Evolutionary conservation across 257 asterid species (phyloP).

Genomic region (Nicotiana noctiflora): DNA sequence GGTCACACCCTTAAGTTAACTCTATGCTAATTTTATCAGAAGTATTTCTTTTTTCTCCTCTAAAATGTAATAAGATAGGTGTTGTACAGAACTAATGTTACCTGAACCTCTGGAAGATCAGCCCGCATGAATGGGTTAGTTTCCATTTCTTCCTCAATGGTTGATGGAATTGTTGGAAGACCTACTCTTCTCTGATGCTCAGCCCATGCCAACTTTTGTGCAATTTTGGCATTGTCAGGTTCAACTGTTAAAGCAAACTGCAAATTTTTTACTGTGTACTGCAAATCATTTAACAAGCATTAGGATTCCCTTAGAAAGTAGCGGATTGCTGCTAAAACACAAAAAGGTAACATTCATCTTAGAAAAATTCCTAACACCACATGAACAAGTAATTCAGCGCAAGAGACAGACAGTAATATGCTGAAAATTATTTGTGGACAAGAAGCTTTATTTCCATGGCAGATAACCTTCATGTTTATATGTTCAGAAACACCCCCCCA

Average conservation of each 20-base stretch:
- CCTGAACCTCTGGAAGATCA: constrained; percentile 85
- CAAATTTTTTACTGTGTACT: constrained; percentile 60
- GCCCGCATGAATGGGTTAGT: constrained; percentile 94
- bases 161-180: constrained; percentile 89
- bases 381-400: neutral
- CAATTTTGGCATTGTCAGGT: constrained; percentile 57
- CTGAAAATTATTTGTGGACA: neutral
- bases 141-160: constrained; percentile 75
- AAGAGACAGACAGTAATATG: neutral
- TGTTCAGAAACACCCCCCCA: neutral
- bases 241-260: constrained; percentile 74
- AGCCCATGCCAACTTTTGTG: constrained; percentile 34
- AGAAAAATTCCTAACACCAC: neutral
- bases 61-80: neutral
- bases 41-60: neutral
- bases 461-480: neutral
- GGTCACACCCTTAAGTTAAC: neutral
- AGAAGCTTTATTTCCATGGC: neutral
- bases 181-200: constrained; percentile 25
- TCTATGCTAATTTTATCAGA: neutral
- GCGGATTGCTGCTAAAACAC: neutral
- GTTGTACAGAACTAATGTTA: constrained; percentile 6
- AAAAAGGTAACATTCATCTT: neutral
- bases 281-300: constrained; percentile 7
- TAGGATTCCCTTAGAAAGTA: neutral